Base-by-base conservation (phyloP, 202 grass and related monocot genomes). In the Carex sylvatica region DNA sequence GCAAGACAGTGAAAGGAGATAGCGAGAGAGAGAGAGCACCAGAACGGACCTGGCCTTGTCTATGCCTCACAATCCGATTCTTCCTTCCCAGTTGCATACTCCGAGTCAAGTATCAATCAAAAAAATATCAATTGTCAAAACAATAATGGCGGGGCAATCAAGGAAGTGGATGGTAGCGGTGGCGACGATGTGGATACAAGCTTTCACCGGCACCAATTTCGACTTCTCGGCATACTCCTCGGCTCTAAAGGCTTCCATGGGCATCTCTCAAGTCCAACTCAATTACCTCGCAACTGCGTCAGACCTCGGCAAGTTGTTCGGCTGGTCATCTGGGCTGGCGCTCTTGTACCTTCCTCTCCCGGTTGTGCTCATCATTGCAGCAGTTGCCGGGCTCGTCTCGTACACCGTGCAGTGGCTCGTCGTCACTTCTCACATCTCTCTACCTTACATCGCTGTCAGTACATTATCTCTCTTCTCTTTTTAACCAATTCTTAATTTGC, bases 161-260 rank as follows among this genome's bases (percentile, higher is more conserved):
- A 61, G 88, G 74, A 90, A 86, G 74, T 90, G 88, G 88, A 90
- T 84, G 88, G 66, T 90, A 38, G 33, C 77, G 55, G 74, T 74
- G 80, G 88, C 88, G 22, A 75, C 80, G 44, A 30, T 86, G 10
- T 90, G 88, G 88, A 90, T 90, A 52, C 88, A 90, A 65, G 84
- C 88, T 31, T 86, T 90, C 80, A 90, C 88, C 4, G 88, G 88
- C 15, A 90, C 88, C 15, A 90, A 90, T 73, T 88, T 91, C 58
- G 90, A 98, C 82, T 98, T 98, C 89, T 90, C 95, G 44, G 95
- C 92, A 13, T 98, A 98, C 85, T 98, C 95, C 60, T 93, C 92
- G 33, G 90, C 87, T 31, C 61, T 98, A 2, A 98, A 98, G 28
- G 85, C 88, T 0, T 66, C 88, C 16, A 64, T 98, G 65, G 88